Conservation (phyloP, 169 alveolate species). For the Amoebophrya sp. region DNA sequence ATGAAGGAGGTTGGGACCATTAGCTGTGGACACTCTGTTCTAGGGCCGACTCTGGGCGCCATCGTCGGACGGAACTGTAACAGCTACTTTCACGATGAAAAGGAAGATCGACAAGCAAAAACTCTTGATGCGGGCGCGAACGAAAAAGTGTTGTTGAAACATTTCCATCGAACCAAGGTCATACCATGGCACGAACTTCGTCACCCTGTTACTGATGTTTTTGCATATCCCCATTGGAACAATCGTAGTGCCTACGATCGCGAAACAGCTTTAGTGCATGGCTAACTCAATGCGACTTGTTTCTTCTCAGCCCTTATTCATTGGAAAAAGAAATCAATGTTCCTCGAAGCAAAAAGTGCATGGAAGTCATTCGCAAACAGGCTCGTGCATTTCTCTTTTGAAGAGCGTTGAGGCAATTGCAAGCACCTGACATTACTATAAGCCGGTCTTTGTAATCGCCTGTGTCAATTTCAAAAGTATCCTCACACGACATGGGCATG, state of each 20-base stretch:
- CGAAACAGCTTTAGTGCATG: neutral
- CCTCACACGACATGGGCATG: too few relatives aligned
- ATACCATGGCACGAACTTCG: neutral
- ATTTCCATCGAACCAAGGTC: neutral
- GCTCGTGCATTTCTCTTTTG: too few relatives aligned
- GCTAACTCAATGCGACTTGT: neutral
- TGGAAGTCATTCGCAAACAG: too few relatives aligned
- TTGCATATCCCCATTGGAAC: neutral
- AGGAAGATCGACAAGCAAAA: neutral
- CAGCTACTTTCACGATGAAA: neutral
- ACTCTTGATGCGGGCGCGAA: neutral
- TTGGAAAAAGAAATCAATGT: too few relatives aligned
- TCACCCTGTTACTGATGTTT: neutral
- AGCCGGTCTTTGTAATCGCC: too few relatives aligned
- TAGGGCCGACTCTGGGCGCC: neutral
- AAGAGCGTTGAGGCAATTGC: too few relatives aligned
- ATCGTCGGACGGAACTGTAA: neutral
- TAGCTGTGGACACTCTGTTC: neutral
- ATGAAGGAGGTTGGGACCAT: neutral
- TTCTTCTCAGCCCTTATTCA: too few relatives aligned
- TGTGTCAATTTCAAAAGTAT: too few relatives aligned
- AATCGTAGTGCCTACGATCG: neutral
- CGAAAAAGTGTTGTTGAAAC: neutral
- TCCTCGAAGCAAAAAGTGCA: too few relatives aligned
- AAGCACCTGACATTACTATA: too few relatives aligned